These are phyloP conservation scores for Yamadazyma friedrichii DNA, from an alignment of 1,139 yeast genomes.

Conservation along the genomic window DNA sequence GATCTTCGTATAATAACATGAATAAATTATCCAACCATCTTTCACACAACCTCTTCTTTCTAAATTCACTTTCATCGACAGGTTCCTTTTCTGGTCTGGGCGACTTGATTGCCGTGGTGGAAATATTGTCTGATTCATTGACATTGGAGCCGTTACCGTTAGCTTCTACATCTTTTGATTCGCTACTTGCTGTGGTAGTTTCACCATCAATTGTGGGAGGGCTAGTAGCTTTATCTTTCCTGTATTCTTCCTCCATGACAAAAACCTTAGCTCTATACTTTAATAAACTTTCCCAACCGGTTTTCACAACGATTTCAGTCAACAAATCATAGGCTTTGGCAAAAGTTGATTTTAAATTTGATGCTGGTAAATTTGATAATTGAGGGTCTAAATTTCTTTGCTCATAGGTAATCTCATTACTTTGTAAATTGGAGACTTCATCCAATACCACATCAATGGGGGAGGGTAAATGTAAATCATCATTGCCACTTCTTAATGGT, in stretches of 20 bases:
- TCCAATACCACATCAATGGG: constrained; percentile 78
- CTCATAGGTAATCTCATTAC: constrained; percentile 49
- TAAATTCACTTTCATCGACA: constrained; percentile 45
- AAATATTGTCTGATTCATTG: constrained; percentile 18
- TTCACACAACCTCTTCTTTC: constrained; percentile 83
- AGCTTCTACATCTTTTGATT: neutral
- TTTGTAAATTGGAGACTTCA: constrained; percentile 54
- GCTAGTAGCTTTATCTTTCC: constrained; percentile 38
- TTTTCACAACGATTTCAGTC: constrained; percentile 64
- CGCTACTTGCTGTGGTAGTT: neutral
- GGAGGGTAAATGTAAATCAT: constrained; percentile 70
- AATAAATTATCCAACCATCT: constrained; percentile 92
- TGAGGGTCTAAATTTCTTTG: constrained; percentile 64
- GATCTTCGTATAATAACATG: constrained; percentile 83
- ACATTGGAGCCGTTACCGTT: neutral
- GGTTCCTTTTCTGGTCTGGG: constrained; percentile 23
- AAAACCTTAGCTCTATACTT: constrained; percentile 79
- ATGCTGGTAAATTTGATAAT: constrained; percentile 71
- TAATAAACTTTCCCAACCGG: constrained; percentile 91
- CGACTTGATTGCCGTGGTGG: constrained; percentile 40
- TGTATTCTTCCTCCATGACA: constrained; percentile 93
- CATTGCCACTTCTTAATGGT: constrained; percentile 49
- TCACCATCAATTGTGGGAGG: constrained; percentile 9
- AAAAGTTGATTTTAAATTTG: constrained; percentile 75
- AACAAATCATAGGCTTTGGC: constrained; percentile 76